Percentiles rank a stretch among this genome's conserved stretches.
These are phyloP conservation scores for Isoetes taiwanensis DNA, from an alignment of 75 land plant species.

Conservation along the genomic window DNA sequence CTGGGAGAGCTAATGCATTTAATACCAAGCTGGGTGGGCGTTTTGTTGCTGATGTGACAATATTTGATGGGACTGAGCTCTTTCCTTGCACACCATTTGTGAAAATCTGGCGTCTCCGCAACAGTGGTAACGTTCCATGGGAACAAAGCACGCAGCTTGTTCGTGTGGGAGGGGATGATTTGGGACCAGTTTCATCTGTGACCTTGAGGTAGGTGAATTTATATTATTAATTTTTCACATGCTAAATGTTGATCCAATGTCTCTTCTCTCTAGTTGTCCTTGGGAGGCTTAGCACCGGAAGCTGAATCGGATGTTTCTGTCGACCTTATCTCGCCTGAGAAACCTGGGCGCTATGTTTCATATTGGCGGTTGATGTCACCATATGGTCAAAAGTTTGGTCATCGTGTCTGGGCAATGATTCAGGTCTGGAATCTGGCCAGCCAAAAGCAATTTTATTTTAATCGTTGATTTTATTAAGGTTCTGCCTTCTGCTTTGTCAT, in stretches of 20 bases:
- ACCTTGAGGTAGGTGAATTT: neutral
- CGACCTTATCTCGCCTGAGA: neutral
- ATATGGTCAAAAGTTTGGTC: slow-evolving; percentile 1
- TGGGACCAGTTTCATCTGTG: neutral
- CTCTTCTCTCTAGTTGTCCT: neutral
- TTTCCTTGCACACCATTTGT: neutral
- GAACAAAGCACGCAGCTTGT: neutral
- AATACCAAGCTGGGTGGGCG: slow-evolving; percentile 4
- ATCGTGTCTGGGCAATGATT: slow-evolving; percentile 1
- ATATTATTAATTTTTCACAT: no score
- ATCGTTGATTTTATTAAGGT: no score
- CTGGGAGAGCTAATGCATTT: no score
- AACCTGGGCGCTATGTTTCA: neutral
- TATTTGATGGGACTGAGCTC: slow-evolving; percentile 1
- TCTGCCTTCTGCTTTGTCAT: no score
- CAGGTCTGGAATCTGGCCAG: no score
- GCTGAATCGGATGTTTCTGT: neutral
- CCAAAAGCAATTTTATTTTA: no score
- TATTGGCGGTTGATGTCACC: neutral
- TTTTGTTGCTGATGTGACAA: neutral
- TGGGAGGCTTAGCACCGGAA: neutral
- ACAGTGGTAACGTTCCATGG: slow-evolving; percentile 6
- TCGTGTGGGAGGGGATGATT: neutral
- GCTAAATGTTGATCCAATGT: neutral
- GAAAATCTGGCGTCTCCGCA: slow-evolving; percentile 1